These are phyloP conservation scores for Prunus padus DNA, from an alignment of 306 rosid genomes.

Conservation along the genomic window DNA sequence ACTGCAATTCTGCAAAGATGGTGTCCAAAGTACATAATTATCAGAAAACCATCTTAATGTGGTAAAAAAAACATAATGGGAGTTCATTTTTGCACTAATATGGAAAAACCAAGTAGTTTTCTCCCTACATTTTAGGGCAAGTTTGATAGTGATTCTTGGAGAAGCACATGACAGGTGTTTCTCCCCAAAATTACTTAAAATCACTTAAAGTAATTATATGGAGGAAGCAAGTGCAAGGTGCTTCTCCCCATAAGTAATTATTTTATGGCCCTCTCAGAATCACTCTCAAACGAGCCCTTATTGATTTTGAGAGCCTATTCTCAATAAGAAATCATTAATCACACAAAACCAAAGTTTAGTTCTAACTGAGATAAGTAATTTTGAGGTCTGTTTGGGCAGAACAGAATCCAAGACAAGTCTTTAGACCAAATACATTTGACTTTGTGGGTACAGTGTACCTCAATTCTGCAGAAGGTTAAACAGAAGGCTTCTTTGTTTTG, in stretches of 20 bases:
- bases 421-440: not conserved
- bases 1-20: slow-evolving; percentile 15
- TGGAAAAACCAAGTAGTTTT: not conserved
- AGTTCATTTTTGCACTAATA: too few species aligned
- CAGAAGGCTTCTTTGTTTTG: not conserved
- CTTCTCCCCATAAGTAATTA: too few species aligned
- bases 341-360: not conserved
- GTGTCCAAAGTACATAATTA: not conserved
- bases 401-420: not conserved
- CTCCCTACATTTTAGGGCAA: not conserved
- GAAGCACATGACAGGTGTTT: too few species aligned
- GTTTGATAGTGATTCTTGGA: too few species aligned
- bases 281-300: too few species aligned
- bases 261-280: too few species aligned
- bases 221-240: too few species aligned
- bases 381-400: not conserved
- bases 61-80: not conserved
- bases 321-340: not conserved
- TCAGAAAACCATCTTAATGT: not conserved
- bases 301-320: not conserved
- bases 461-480: not conserved
- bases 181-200: too few species aligned
- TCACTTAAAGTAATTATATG: too few species aligned
- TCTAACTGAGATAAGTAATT: not conserved
- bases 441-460: not conserved